phyloP scores from a whole-genome alignment of 495 filamentous ascomycete genomes.

The Alectoria sarmentosa region DNA sequence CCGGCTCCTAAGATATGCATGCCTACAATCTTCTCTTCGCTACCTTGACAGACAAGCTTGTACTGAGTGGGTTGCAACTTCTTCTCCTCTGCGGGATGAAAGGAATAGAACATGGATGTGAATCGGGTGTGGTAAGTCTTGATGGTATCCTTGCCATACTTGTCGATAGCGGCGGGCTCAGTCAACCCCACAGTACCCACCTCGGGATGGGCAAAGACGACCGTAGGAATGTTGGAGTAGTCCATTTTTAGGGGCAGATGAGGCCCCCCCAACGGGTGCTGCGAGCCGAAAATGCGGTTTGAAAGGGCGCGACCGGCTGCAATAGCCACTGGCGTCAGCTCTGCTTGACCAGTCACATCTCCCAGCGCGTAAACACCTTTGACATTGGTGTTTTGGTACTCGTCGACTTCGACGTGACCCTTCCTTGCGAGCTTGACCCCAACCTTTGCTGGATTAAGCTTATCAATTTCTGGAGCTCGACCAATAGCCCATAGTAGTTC shows the following conservation, averaged over 20 bases:
- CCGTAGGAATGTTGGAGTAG: constrained; percentile 53
- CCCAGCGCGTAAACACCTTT: constrained; percentile 52
- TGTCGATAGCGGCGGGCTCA: constrained; percentile 46
- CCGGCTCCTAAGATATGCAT: constrained; percentile 52
- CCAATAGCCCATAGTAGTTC: constrained; percentile 60
- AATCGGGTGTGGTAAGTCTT: constrained; percentile 54
- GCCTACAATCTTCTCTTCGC: constrained; percentile 53
- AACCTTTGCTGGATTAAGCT: constrained; percentile 45
- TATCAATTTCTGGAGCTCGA: constrained; percentile 53
- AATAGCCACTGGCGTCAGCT: constrained; percentile 56
- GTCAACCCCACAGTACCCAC: constrained; percentile 52
- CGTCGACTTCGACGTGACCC: constrained; percentile 47
- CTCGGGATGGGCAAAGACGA: constrained; percentile 55
- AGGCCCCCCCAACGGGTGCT: constrained; percentile 20
- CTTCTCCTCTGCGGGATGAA: constrained; percentile 48
- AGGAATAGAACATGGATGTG: constrained; percentile 50
- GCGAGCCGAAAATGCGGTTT: constrained; percentile 50
- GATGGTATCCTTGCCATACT: constrained; percentile 49
- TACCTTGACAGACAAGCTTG: constrained; percentile 51
- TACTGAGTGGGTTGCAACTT: constrained; percentile 51
- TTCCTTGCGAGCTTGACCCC: constrained; percentile 44
- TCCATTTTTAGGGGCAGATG: constrained; percentile 46
- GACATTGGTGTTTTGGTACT: constrained; percentile 52
- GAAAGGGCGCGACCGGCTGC: constrained; percentile 52
- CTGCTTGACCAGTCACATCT: constrained; percentile 53